A percentile compares a stretch with the other conserved stretches of the same genome.
phyloP scores from a whole-genome alignment of 345 rosid genomes.

The Ailanthus altissimus region DNA sequence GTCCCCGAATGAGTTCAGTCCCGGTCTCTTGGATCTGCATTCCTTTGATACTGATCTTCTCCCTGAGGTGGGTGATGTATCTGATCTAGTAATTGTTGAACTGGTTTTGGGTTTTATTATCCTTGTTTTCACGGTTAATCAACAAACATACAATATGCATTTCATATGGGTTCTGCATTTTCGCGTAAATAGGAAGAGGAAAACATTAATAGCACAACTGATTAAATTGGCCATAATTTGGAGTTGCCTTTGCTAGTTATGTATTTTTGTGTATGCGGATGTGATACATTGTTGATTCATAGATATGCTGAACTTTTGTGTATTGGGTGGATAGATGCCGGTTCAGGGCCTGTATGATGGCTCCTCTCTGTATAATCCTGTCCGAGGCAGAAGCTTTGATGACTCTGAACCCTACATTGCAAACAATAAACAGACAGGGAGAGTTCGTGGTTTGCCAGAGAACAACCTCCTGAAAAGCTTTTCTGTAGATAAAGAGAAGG shows the following conservation, averaged over 20 bases:
- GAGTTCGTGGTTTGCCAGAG: conserved; percentile 66
- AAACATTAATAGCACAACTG: neutral
- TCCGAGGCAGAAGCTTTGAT: conserved; percentile 77
- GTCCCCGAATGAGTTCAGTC: conserved; percentile 76
- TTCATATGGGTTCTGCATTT: neutral
- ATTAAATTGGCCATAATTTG: neutral
- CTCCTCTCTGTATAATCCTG: conserved; percentile 62
- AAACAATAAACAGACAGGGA: conserved; percentile 62
- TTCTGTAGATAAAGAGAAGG: conserved; percentile 80
- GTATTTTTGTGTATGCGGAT: neutral
- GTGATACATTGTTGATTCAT: neutral
- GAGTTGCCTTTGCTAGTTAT: neutral
- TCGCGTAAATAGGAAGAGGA: neutral
- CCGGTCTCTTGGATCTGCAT: conserved; percentile 96
- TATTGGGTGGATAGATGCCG: conserved; percentile 55
- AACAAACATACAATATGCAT: no score
- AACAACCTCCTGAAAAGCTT: conserved; percentile 67
- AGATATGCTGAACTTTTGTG: conserved; percentile 18
- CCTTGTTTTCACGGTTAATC: neutral
- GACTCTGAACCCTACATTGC: conserved; percentile 64
- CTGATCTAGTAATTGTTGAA: neutral
- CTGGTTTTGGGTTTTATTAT: neutral
- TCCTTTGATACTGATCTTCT: conserved; percentile 94
- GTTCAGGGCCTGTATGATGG: conserved; percentile 58
- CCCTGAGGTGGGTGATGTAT: conserved; percentile 65